Base-by-base conservation (phyloP, 1,284 basidiomycete species). In the Microbotryum silenes-acaulis region DNA sequence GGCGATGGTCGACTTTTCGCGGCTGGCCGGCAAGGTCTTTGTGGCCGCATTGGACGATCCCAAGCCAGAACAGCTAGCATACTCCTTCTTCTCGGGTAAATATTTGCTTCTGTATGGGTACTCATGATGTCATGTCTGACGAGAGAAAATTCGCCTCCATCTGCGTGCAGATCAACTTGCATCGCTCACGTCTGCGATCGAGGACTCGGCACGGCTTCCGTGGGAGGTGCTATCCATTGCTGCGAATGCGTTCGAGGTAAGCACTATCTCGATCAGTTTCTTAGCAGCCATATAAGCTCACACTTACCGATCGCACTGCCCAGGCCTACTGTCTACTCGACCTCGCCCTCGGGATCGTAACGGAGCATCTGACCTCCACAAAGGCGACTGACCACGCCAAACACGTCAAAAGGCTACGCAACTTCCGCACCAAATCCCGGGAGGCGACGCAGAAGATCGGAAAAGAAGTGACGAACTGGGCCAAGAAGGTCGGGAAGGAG, bases 171-270 rank as follows among this genome's bases (percentile, higher is more conserved):
- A 63, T 23, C 67, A 62, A 60, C 63, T 55, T 18, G 57, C 53
- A 10, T 57, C 61, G 7, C 61, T 70, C 47, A 52, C 60, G 6
- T 27, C 60, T 6, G 61, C 63, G 3, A 4, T 54, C 2, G 64
- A 70, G 6, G 65, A 70, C 33, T 23, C 61, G 33, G 51, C 59
- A 20, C 60, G 48, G 29, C 75, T 80, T n/a, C 75, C 77, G 23
- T 77, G 79, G 62, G 81, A 85, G 67, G 71, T 82, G 18, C 77
- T 90, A 21, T 87, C 90, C 68, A 76, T 86, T 18, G 85, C 83
- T 4, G 81, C 82, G 16, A 74, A 89, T 52, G 81, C 82, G 0
- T 87, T 90, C 73, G 89, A 91, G 78, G 88, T 83, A 60, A 9
- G 14, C 9, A 21, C 23, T 49, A 12, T 20, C 14, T 3, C 20